Percentiles rank a stretch among this genome's conserved stretches.
phyloP scores from a whole-genome alignment of 805 yeast genomes.

The Kuraishia hungarica region DNA sequence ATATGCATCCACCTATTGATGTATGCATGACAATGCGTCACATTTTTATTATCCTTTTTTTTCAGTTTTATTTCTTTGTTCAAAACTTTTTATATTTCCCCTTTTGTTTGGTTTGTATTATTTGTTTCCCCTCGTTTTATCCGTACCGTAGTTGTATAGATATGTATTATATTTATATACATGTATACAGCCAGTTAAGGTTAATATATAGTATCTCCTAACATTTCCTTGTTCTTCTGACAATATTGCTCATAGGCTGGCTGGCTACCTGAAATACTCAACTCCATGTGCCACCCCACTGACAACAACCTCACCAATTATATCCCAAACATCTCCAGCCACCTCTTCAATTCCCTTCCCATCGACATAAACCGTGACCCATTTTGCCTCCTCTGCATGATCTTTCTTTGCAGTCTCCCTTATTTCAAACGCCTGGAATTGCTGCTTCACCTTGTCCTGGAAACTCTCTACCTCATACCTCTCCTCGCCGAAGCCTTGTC shows the following conservation, averaged over 20 bases:
- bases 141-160: constrained; percentile 1
- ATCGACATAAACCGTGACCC: constrained; percentile 53
- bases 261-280: constrained; percentile 5
- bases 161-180: constrained; percentile 1
- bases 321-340: constrained; percentile 31
- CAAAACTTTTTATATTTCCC: background rate
- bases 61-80: background rate
- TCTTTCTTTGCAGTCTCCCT: background rate
- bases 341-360: constrained; percentile 51
- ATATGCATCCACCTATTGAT: background rate
- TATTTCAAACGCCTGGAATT: constrained; percentile 38
- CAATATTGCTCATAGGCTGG: too few species aligned
- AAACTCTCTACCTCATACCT: constrained; percentile 73
- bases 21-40: background rate
- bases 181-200: background rate
- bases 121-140: background rate
- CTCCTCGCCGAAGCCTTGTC: constrained; percentile 92
- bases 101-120: background rate
- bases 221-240: too few species aligned
- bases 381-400: constrained; percentile 11
- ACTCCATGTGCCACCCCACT: constrained; percentile 11
- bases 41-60: background rate
- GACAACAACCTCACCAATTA: constrained; percentile 9
- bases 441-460: constrained; percentile 59
- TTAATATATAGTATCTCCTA: too few species aligned